phyloP scores from a whole-genome alignment of 148 eudicot species.

The Rhododendron griersonianum region DNA sequence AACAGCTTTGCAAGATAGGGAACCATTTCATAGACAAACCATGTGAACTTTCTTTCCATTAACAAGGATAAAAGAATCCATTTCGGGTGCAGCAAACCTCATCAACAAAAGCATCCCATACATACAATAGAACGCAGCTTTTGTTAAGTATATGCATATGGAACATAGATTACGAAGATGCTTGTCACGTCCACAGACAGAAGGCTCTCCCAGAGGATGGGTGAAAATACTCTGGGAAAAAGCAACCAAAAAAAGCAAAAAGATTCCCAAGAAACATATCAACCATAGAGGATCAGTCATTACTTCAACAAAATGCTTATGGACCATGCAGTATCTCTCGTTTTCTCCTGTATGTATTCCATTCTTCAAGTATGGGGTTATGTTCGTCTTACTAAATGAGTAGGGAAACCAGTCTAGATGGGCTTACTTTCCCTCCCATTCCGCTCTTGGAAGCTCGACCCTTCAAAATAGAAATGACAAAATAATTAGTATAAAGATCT shows the following conservation, averaged over 20 bases:
- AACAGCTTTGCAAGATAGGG: background rate
- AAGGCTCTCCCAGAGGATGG: slow-evolving; percentile 13
- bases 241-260: slow-evolving; percentile 20
- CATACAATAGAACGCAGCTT: slow-evolving; percentile 21
- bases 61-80: slow-evolving; percentile 13
- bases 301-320: slow-evolving; percentile 16
- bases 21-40: background rate
- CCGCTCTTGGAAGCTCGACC: slow-evolving; percentile 47
- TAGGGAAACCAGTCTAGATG: slow-evolving; percentile 17
- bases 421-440: slow-evolving; percentile 37
- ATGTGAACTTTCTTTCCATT: slow-evolving; percentile 13
- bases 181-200: slow-evolving; percentile 1
- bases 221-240: background rate
- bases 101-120: slow-evolving; percentile 34
- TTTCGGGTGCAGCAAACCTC: slow-evolving; percentile 17
- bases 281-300: slow-evolving; percentile 15
- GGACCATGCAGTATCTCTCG: slow-evolving; percentile 3
- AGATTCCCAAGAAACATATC: slow-evolving; percentile 13
- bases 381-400: slow-evolving; percentile 1
- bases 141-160: slow-evolving; percentile 15
- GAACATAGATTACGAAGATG: slow-evolving; percentile 9
- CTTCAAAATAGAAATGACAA: slow-evolving; percentile 27
- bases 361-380: background rate
- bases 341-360: slow-evolving; percentile 9
- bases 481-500: background rate